A percentile compares a stretch with the other conserved stretches of the same genome.
These are phyloP conservation scores for Epichloe brachyelytri DNA, from an alignment of 2,329 filamentous ascomycete genomes.

Conservation along the genomic window DNA sequence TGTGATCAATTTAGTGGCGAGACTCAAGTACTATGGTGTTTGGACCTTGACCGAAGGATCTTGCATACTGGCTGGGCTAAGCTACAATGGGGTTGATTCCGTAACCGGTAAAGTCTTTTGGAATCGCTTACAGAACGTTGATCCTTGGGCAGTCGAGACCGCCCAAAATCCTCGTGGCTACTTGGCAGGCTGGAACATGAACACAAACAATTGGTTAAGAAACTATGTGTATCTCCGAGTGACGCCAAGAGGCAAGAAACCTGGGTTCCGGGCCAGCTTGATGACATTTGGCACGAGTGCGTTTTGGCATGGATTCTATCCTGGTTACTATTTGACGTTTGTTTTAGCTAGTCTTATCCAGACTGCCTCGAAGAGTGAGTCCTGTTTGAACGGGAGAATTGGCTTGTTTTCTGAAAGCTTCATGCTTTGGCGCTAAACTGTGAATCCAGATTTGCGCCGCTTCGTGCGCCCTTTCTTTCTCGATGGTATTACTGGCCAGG, in stretches of 20 bases:
- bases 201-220: constrained; percentile 91
- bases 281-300: constrained; percentile 91
- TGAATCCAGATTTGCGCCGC: constrained; percentile 63
- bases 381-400: background rate
- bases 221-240: constrained; percentile 95
- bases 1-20: constrained; percentile 67
- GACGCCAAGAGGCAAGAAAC: constrained; percentile 89
- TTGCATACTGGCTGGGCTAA: constrained; percentile 85
- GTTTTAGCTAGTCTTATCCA: constrained; percentile 83
- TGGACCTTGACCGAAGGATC: constrained; percentile 90
- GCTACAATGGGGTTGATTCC: constrained; percentile 85
- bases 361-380: constrained; percentile 84
- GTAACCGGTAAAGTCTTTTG: constrained; percentile 76
- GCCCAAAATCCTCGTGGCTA: constrained; percentile 92
- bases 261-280: constrained; percentile 86
- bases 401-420: background rate
- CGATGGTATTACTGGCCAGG: constrained; percentile 56
- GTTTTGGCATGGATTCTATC: constrained; percentile 97
- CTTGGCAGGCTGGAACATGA: constrained; percentile 93
- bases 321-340: constrained; percentile 89
- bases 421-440: background rate
- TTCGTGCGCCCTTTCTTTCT: constrained; percentile 88
- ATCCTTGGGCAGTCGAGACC: constrained; percentile 70
- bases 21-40: constrained; percentile 93
- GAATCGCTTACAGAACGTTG: constrained; percentile 80